Evolutionary conservation across 2,329 filamentous ascomycete genomes (phyloP).

Genomic region (Colletotrichum eremochloae): DNA sequence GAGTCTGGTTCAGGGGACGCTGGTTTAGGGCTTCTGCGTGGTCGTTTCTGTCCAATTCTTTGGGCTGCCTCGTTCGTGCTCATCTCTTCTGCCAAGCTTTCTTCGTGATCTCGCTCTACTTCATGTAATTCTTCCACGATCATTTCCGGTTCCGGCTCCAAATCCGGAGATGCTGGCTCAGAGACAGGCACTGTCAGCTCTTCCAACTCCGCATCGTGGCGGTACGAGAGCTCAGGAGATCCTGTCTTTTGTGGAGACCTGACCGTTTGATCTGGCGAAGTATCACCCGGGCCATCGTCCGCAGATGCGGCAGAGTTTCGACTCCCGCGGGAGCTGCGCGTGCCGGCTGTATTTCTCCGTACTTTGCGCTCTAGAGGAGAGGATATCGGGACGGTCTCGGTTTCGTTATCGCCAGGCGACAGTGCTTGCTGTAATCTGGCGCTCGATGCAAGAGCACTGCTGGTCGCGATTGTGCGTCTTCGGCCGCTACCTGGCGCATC

Average conservation of each 20-base stretch:
- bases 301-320: conserved; percentile 42
- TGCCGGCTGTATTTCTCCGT: conserved; percentile 51
- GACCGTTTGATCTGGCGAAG: conserved; percentile 49
- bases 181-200: not conserved
- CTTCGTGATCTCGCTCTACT: conserved; percentile 23
- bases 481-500: conserved; percentile 69
- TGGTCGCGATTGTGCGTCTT: conserved; percentile 56
- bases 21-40: conserved; percentile 53
- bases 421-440: conserved; percentile 59
- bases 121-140: conserved; percentile 14
- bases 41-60: conserved; percentile 59
- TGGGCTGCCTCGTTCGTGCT: conserved; percentile 58
- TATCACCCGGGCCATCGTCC: conserved; percentile 48
- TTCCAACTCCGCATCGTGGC: not conserved
- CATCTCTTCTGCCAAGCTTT: conserved; percentile 59
- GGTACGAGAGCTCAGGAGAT: conserved; percentile 41
- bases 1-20: conserved; percentile 59
- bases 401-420: conserved; percentile 48
- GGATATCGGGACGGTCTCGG: conserved; percentile 49
- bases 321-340: conserved; percentile 46
- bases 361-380: conserved; percentile 61
- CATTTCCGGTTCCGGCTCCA: conserved; percentile 11
- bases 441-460: conserved; percentile 55
- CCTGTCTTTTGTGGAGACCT: not conserved
- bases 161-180: not conserved